phyloP scores from a whole-genome alignment of 2,329 filamentous ascomycete species.

The Chrysosporium keratinophilum region DNA sequence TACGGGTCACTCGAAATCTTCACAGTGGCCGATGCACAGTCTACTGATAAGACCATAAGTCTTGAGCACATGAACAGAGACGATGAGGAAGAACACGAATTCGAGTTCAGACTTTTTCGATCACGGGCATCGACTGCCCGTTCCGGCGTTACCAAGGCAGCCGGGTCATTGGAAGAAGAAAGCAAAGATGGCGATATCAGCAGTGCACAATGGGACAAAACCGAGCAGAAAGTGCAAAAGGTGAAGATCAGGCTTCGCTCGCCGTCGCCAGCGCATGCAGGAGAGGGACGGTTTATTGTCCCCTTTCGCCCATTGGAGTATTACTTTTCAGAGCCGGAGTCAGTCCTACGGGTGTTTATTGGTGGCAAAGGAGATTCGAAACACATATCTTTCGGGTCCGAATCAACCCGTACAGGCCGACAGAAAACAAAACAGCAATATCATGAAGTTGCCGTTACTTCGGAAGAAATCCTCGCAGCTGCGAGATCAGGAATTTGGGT shows the following conservation, averaged over 20 bases:
- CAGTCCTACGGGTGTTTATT: constrained; percentile 14
- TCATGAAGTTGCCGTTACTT: constrained; percentile 30
- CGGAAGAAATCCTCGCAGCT: constrained; percentile 25
- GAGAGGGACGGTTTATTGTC: constrained; percentile 31
- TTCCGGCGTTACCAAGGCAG: neutral
- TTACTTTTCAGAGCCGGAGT: constrained; percentile 31
- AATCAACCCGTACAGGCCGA: constrained; percentile 12
- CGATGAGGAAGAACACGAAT: constrained; percentile 35
- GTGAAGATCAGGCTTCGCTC: constrained; percentile 32
- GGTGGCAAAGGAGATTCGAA: neutral
- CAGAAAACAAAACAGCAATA: constrained; percentile 22
- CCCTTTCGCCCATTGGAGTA: constrained; percentile 35
- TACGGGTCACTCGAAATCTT: constrained; percentile 14
- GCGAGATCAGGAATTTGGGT: constrained; percentile 28
- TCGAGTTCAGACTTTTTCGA: constrained; percentile 36
- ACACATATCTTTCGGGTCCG: constrained; percentile 16
- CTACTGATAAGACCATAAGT: neutral
- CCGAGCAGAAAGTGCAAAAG: constrained; percentile 25
- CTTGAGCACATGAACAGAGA: constrained; percentile 10
- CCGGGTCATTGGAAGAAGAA: neutral
- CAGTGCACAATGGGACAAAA: neutral
- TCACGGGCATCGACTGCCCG: constrained; percentile 11
- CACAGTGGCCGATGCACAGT: neutral
- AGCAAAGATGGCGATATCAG: neutral
- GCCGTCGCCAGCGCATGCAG: constrained; percentile 21